Base-by-base conservation (phyloP, 345 rosid species). In the Conringia planisiliqua region DNA sequence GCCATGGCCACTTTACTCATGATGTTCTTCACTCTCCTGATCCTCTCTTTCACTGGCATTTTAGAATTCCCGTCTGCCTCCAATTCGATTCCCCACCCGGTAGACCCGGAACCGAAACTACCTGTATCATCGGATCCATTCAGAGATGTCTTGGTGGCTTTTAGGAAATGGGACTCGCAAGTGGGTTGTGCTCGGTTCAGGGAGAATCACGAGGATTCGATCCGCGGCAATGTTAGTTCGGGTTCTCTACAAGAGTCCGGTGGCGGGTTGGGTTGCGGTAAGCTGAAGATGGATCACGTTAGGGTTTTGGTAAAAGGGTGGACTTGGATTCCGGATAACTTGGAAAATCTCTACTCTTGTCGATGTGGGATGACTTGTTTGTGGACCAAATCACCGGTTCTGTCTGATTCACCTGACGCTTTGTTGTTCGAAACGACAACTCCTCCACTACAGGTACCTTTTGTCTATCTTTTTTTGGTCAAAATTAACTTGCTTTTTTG, bases 301-400 rank as follows among this genome's bases (percentile, higher is more conserved):
- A 86, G 80, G 38, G 85, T 91, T 63, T 80, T 90, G 87, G 95
- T 94, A 26, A 90, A 91, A 76, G 90, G 96, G 40, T 94, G 98
- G 98, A 94, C 96, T 77, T 94, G 98, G 97, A 79, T 94, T 82
- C 98, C 97, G 4, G 93, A 92, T 81, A 90, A 91, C 86, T 79
- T 94, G 88, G 96, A 91, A 55, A 94, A 88, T 83, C 59, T 91
- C 77, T 94, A 91, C 70, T 80, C 88, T 22, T 94, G 96, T 81
- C 76, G 85, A 5, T 91, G 98, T 68, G 96, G 93, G 62, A 80
- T 90, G 88, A 91, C 86, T 71, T 94, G 98, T 80, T 73, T 90
- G 80, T 94, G 98, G 98, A 90, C 97, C 10, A 94, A 91, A 85
- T 94, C 98, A 64, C n/a, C 89, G 1, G 88, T 87, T 84, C 87